Conservation (phyloP, 345 rosid genomes). For the Isatis tinctoria region DNA sequence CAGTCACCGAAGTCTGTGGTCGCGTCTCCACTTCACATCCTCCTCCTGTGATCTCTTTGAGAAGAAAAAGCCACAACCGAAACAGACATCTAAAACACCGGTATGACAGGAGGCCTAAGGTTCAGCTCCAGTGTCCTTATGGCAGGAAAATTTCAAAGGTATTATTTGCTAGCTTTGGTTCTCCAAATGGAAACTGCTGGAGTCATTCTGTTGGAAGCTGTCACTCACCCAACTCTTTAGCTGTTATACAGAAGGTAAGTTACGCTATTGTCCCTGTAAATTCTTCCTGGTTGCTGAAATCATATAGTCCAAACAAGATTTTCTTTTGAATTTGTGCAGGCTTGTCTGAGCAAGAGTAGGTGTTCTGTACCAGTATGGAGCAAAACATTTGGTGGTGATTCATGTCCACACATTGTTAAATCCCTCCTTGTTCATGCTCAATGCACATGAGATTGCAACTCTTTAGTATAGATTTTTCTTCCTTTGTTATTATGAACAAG, state of each 20-base stretch:
- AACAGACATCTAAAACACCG: neutral
- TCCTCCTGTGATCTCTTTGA: slow-evolving; percentile 26
- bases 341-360: slow-evolving; percentile 44
- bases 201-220: slow-evolving; percentile 44
- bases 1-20: slow-evolving; percentile 33
- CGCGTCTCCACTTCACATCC: slow-evolving; percentile 31
- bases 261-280: neutral
- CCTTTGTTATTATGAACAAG: neutral
- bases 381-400: slow-evolving; percentile 39
- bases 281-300: neutral
- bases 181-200: slow-evolving; percentile 47
- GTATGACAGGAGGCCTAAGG: slow-evolving; percentile 29
- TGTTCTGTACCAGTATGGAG: slow-evolving; percentile 45
- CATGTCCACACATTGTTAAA: slow-evolving; percentile 50
- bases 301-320: neutral
- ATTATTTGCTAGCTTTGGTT: slow-evolving; percentile 54
- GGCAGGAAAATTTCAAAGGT: slow-evolving; percentile 38
- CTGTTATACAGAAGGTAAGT: slow-evolving; percentile 44
- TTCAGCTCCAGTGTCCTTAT: slow-evolving; percentile 37
- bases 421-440: slow-evolving; percentile 53
- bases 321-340: slow-evolving; percentile 34
- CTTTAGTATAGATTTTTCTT: neutral
- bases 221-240: slow-evolving; percentile 42
- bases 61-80: slow-evolving; percentile 11
- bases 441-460: slow-evolving; percentile 37